These are phyloP conservation scores for Colletotrichum sp. DNA, from an alignment of 2,329 filamentous ascomycete species.

Conservation along the genomic window DNA sequence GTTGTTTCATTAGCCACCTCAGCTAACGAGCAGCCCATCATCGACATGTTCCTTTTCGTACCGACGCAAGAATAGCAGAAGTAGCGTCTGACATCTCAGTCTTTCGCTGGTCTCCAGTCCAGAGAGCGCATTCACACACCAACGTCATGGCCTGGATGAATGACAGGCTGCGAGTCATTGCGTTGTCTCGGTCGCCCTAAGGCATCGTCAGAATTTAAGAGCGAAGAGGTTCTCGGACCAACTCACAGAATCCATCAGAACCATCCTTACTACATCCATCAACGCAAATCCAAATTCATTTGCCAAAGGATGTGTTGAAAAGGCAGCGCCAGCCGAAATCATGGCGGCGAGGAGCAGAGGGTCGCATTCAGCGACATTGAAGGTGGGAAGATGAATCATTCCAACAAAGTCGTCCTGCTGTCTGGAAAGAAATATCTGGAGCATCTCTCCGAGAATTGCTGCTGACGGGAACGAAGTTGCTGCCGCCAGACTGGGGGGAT, in stretches of 20 bases:
- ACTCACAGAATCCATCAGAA: background rate
- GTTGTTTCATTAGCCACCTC: too few relatives aligned
- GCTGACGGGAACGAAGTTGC: background rate
- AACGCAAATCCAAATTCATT: background rate
- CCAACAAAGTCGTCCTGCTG: background rate
- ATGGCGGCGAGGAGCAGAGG: background rate
- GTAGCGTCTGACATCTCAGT: background rate
- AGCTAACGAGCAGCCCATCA: too few relatives aligned
- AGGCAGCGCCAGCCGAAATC: background rate
- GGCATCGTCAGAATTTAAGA: background rate
- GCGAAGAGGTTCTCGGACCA: fast-evolving
- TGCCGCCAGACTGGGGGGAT: background rate
- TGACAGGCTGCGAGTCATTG: background rate
- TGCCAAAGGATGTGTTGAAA: background rate
- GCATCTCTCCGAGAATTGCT: background rate
- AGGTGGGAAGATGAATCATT: background rate
- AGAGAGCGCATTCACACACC: background rate
- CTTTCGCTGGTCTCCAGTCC: background rate
- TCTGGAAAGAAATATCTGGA: background rate
- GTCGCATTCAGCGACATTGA: background rate
- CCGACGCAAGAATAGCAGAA: background rate
- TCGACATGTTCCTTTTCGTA: background rate
- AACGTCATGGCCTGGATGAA: background rate
- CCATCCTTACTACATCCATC: background rate
- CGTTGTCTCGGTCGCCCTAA: background rate